Percentiles rank a stretch among this genome's conserved stretches.
Evolutionary conservation across 768 basidiomycete species (phyloP).

Genomic region (Mycena latifolia): DNA sequence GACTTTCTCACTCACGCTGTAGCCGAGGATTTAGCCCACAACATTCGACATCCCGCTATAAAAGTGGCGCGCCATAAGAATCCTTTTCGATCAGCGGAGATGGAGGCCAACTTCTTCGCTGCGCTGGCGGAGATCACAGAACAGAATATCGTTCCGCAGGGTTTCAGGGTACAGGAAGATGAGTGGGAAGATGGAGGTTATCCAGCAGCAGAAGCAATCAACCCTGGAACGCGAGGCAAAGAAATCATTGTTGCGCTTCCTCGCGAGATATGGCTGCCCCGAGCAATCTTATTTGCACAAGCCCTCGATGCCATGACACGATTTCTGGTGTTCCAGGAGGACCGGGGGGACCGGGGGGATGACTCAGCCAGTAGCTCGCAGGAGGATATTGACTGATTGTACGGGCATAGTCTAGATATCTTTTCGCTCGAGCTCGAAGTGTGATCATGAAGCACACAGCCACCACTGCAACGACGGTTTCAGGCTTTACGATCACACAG

Average conservation of each 20-base stretch:
- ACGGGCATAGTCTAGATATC: no score
- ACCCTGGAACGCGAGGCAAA: slow-evolving; percentile 5
- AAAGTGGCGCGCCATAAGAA: slow-evolving; percentile 7
- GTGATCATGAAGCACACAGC: no score
- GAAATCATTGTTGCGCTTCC: slow-evolving; percentile 12
- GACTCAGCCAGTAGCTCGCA: slow-evolving; percentile 8
- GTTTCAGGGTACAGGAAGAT: background rate
- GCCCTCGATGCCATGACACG: slow-evolving; percentile 5
- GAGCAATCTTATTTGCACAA: slow-evolving; percentile 9
- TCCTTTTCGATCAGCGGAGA: background rate
- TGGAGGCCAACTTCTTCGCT: background rate
- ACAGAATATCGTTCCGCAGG: background rate
- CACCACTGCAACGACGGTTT: no score
- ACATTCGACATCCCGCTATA: slow-evolving; percentile 11
- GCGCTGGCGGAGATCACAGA: background rate
- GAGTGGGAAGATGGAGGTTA: slow-evolving; percentile 4
- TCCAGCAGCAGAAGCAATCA: slow-evolving; percentile 1
- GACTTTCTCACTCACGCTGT: background rate
- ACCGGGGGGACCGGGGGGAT: background rate
- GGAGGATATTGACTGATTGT: slow-evolving; percentile 12
- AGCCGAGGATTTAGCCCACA: slow-evolving; percentile 8
- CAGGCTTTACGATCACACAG: no score
- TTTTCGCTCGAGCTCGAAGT: no score
- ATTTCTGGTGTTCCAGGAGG: background rate
- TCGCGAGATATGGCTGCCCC: slow-evolving; percentile 13